Base-by-base conservation (phyloP, 257 asterid species). In the Cynanchum wilfordii region DNA sequence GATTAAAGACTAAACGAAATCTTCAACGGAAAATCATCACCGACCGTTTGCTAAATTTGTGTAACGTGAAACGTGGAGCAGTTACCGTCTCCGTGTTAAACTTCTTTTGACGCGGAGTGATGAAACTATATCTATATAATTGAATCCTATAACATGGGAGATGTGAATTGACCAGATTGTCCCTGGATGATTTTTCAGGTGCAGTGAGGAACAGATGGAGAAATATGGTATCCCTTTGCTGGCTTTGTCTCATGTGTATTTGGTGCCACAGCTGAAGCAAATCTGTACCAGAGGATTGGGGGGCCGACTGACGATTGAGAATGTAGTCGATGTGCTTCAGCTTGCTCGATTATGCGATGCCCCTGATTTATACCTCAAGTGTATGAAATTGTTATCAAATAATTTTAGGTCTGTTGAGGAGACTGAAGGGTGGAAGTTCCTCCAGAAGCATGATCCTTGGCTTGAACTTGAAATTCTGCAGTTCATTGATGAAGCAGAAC, bases 341-440 rank as follows among this genome's bases (percentile, higher is more conserved):
- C 94, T 94, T 13, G 95, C 98, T 0, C 80, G 96, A 62, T 65
- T 91, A 69, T 94, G 97, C 78, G 90, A 91, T 56, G 97, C 97
- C 19, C 97, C 98, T 12, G 90, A 89, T 87, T 92, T 94, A 47
- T 75, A 83, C 79, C 86, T 94, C 65, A 86, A 76, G 82, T 86
- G 90, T 84, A 82, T 91, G 96, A 89, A 84, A 70, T 27, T 86
- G 51, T 24, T 91, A 72, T 81, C 87, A 0, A 65, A 20, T 5
- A 81, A 87, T 56, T 91, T 88, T 84, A 87, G 79, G 78, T 75
- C 83, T 58, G 91, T 89, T 54, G 96, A 88, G 84, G 79, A 84
- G 60, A 89, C 97, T 0, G 98, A 94, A 82, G 97, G 95, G 3
- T 94, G 98, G 98, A 80, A 78, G 75, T 91, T 91, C 82, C 74